Conservation (phyloP, 2,329 filamentous ascomycete genomes). For the Ascochyta pisi region DNA sequence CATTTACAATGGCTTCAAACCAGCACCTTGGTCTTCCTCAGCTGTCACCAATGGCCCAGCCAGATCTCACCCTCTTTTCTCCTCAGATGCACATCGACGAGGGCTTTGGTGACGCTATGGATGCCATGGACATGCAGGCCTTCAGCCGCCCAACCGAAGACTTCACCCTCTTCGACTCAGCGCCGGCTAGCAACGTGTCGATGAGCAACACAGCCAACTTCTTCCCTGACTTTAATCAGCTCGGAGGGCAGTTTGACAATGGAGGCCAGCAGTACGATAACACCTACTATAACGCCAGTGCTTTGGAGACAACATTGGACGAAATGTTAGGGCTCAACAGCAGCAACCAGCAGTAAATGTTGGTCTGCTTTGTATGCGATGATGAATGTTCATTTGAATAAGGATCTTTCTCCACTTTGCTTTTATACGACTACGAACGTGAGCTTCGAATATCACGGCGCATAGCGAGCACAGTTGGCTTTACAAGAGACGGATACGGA, state of each 20-base stretch:
- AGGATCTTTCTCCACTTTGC: slow-evolving; percentile 24
- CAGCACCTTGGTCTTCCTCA: slow-evolving; percentile 51
- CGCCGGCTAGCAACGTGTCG: slow-evolving; percentile 30
- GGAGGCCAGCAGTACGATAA: slow-evolving; percentile 35
- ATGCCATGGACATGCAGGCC: slow-evolving; percentile 36
- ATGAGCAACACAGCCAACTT: slow-evolving; percentile 41
- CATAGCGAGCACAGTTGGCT: slow-evolving; percentile 23
- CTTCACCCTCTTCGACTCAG: slow-evolving; percentile 66
- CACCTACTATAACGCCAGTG: slow-evolving; percentile 28
- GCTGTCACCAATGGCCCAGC: slow-evolving; percentile 73
- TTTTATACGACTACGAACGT: slow-evolving; percentile 16
- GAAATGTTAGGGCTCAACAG: slow-evolving; percentile 37
- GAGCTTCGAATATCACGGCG: slow-evolving; percentile 23
- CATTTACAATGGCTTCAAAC: slow-evolving; percentile 32
- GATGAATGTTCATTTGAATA: slow-evolving; percentile 31
- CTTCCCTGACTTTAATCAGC: slow-evolving; percentile 49
- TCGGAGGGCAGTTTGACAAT: slow-evolving; percentile 47
- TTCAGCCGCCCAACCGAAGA: slow-evolving; percentile 56
- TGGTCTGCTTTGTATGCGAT: slow-evolving; percentile 24
- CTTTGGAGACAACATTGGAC: slow-evolving; percentile 35
- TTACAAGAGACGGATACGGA: slow-evolving; percentile 24
- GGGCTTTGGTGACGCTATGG: slow-evolving; percentile 64
- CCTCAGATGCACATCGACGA: slow-evolving; percentile 70
- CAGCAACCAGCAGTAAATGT: slow-evolving; percentile 31
- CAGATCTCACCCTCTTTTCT: slow-evolving; percentile 72